Conservation (phyloP, 208 protist species). For the Trichomonas vaginalis region DNA sequence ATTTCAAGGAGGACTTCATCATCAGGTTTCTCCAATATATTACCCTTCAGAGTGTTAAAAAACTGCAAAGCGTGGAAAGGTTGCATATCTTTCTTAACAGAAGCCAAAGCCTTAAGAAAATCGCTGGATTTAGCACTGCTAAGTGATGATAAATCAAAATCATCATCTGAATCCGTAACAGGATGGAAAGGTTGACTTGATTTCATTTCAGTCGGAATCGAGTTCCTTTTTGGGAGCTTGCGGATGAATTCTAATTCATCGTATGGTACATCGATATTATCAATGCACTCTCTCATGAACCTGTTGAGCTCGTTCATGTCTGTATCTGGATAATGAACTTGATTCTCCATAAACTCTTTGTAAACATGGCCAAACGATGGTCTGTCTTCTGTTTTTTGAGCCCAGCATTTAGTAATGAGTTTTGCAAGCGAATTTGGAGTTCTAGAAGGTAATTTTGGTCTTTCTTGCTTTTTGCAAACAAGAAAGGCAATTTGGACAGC, state of each 20-base stretch:
- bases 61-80: neutral
- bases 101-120: neutral
- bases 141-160: neutral
- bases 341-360: neutral
- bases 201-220: neutral
- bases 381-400: neutral
- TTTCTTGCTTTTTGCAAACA: neutral
- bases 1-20: neutral
- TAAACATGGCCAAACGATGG: neutral
- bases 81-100: neutral
- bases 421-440: neutral
- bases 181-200: neutral
- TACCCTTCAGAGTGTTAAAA: neutral
- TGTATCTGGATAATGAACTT: neutral
- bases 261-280: neutral
- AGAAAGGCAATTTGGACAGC: neutral
- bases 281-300: neutral
- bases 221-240: neutral
- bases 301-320: neutral
- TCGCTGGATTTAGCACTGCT: neutral
- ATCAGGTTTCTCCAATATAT: neutral
- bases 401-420: neutral
- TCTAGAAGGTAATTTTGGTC: neutral
- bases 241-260: neutral
- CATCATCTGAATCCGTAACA: neutral